A percentile compares a stretch with the other conserved stretches of the same genome.
Conservation (phyloP, 371 early-diverging fungal genomes). For the Lichtheimia corymbifera region DNA sequence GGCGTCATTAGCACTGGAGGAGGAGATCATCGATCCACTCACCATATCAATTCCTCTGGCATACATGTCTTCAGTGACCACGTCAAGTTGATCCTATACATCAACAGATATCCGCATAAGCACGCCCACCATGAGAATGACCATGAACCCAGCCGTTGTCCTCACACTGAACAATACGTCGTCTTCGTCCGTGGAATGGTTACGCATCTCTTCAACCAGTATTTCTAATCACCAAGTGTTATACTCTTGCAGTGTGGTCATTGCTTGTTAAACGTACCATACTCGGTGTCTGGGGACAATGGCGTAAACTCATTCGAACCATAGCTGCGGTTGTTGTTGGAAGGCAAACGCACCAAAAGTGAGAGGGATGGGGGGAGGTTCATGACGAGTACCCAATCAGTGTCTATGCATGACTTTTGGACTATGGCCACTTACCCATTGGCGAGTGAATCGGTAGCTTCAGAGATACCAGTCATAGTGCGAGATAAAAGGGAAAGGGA, state of each 20-base stretch:
- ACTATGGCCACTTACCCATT: neutral
- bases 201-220: neutral
- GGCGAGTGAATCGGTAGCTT: neutral
- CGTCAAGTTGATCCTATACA: constrained; percentile 10
- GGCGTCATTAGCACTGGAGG: neutral
- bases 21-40: neutral
- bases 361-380: neutral
- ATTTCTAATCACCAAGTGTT: neutral
- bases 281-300: neutral
- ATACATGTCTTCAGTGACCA: constrained; percentile 37
- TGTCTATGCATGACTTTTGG: neutral
- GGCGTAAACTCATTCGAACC: neutral
- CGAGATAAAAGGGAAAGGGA: neutral
- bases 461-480: constrained; percentile 2
- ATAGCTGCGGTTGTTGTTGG: neutral
- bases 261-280: neutral
- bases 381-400: neutral
- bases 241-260: neutral
- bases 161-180: neutral
- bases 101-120: neutral
- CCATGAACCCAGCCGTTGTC: neutral
- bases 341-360: neutral
- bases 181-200: constrained; percentile 1
- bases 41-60: constrained; percentile 42
- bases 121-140: neutral